Evolutionary conservation across 495 filamentous ascomycete genomes (phyloP), one percentile per base, ranked within the genome.

Genomic region (Gamarada debralockiae): DNA sequence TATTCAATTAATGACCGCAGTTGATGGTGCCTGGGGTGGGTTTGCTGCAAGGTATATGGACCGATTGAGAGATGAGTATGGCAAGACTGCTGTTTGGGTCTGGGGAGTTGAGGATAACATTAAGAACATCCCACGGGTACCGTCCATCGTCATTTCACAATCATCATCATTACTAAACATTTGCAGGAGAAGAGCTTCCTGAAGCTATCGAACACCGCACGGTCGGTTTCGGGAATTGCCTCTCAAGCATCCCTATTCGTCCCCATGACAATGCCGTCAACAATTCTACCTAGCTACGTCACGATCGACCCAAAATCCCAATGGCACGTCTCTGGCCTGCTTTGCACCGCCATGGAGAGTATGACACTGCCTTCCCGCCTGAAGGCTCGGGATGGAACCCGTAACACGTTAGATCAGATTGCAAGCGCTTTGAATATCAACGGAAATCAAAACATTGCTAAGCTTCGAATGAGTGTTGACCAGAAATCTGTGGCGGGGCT

Each of bases 1-100:
- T 0, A 67, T 99, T 24, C 91, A 97, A 61, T 61, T 97, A 18
- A 77, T 97, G 44, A 76, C 87, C 0, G 77, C 81, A 10, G 70
- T 85, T 9, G 91, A 96, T 64, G 90, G 96, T 75, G 92, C 88
- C 1, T 99, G 93, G 95, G 90, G 88, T 50, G 91, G 92, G 0
- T 97, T 97, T 67, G 77, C 86, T 9, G 72, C 83, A 3, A 75
- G 74, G 61, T 97, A 95, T 71, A 61, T 95, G 15, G 90, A 96
- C 61, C 73, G 82, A 24, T 61, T 99, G 33, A 70, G 87, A 61
- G 93, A 99, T 63, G 95, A 97, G 64, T 92, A 89, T 67, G 88
- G 89, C 20, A 97, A 97, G 70, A 80, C 80, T 52, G 77, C 78
- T 29, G 77, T 96, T 27, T 93, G 87, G 84, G 79, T 90, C 17